A percentile compares a stretch with the other conserved stretches of the same genome.
Evolutionary conservation across 768 basidiomycete genomes (phyloP).

Genomic region (Rubroboletus satanas): DNA sequence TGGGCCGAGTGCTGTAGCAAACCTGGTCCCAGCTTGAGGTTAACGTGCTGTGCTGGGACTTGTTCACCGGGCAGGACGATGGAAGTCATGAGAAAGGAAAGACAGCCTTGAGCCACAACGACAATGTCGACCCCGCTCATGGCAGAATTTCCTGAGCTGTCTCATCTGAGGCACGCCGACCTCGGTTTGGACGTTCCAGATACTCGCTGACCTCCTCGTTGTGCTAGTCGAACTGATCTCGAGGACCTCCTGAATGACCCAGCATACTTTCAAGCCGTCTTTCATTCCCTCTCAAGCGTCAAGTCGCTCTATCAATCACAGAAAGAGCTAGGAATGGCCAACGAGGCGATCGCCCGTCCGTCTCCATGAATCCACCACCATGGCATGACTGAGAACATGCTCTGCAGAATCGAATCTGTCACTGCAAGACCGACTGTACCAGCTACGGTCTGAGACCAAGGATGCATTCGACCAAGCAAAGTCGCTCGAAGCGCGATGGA

Average conservation of each 20-base stretch:
- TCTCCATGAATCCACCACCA: constrained; percentile 8
- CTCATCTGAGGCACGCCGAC: constrained; percentile 60
- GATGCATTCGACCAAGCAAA: constrained; percentile 87
- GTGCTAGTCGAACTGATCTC: constrained; percentile 77
- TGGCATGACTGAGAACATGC: constrained; percentile 7
- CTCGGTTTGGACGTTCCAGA: background rate
- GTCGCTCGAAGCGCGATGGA: constrained; percentile 76
- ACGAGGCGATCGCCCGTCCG: constrained; percentile 84
- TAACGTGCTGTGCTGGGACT: constrained; percentile 70
- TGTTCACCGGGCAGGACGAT: constrained; percentile 78
- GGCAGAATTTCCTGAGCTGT: constrained; percentile 69
- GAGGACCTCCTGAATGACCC: constrained; percentile 84
- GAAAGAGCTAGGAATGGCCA: constrained; percentile 75
- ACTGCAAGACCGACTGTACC: constrained; percentile 71
- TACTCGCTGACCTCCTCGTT: constrained; percentile 7
- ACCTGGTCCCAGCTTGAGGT: constrained; percentile 85
- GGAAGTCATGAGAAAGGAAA: constrained; percentile 39
- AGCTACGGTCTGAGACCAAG: constrained; percentile 76
- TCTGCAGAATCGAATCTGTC: constrained; percentile 67
- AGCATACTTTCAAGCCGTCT: constrained; percentile 80
- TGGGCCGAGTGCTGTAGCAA: constrained; percentile 48
- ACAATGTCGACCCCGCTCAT: constrained; percentile 41
- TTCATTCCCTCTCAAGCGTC: constrained; percentile 74
- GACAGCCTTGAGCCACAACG: background rate
- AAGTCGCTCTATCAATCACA: constrained; percentile 73